These are phyloP conservation scores for Eremochloa ophiuroides DNA, from an alignment of 176 grass and related monocot genomes.

Conservation along the genomic window DNA sequence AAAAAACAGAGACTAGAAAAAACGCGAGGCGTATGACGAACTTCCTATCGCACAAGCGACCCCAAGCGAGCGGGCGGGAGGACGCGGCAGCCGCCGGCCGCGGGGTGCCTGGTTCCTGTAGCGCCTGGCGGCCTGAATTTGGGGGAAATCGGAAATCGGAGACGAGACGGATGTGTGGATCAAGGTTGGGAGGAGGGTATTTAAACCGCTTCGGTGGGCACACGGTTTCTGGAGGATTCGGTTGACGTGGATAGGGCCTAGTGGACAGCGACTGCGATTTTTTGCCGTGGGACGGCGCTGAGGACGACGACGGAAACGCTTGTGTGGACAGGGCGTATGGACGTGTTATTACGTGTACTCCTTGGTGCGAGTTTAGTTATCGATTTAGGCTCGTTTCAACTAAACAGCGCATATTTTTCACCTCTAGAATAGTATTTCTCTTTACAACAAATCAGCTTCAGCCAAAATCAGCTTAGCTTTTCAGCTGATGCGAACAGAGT, in stretches of 20 bases:
- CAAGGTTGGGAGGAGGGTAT: neutral
- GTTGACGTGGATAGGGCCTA: slow-evolving; percentile 21
- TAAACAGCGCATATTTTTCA: too few relatives aligned
- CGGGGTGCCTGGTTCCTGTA: slow-evolving; percentile 14
- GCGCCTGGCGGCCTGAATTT: neutral
- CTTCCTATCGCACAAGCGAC: slow-evolving; percentile 44
- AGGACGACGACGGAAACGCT: neutral
- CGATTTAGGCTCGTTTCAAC: too few relatives aligned
- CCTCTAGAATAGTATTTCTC: too few relatives aligned
- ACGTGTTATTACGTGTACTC: too few relatives aligned
- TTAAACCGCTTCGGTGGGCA: neutral
- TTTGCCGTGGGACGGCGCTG: neutral
- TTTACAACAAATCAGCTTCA: too few relatives aligned
- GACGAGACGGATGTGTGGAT: neutral
- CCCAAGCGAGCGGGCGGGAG: slow-evolving; percentile 28
- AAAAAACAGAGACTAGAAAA: slow-evolving; percentile 8
- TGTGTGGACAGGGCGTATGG: neutral
- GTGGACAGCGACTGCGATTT: neutral
- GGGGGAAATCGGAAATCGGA: neutral
- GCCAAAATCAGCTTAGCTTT: too few relatives aligned
- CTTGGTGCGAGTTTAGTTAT: too few relatives aligned
- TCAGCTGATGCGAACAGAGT: too few relatives aligned
- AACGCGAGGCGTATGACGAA: slow-evolving; percentile 51
- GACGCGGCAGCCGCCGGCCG: slow-evolving; percentile 5
- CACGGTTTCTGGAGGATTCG: slow-evolving; percentile 36